Percentiles rank a stretch among this genome's conserved stretches.
These are phyloP conservation scores for Brassica cretica DNA, from an alignment of 345 rosid genomes.

Conservation along the genomic window DNA sequence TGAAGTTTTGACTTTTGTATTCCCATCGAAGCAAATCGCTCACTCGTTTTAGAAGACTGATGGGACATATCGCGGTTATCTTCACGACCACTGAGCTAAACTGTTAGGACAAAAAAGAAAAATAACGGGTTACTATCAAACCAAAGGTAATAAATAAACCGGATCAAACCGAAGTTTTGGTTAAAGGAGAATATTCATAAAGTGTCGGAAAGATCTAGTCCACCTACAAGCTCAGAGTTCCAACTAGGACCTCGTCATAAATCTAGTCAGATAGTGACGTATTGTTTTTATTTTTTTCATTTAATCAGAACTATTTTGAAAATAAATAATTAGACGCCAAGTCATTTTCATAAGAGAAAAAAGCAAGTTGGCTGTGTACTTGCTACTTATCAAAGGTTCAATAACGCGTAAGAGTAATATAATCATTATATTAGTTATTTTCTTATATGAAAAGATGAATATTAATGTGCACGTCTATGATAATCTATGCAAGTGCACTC, in stretches of 20 bases:
- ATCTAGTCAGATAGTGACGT: conserved; percentile 33
- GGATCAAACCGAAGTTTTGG: background rate
- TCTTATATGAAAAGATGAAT: background rate
- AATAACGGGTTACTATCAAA: background rate
- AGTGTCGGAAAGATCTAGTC: conserved; percentile 14
- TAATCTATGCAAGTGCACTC: conserved; percentile 20
- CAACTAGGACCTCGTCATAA: conserved; percentile 24
- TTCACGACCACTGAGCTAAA: conserved; percentile 72
- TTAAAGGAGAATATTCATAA: conserved; percentile 25
- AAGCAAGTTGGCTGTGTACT: conserved; percentile 1
- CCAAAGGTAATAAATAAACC: conserved; percentile 6
- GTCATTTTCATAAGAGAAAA: conserved; percentile 16
- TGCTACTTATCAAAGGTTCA: background rate
- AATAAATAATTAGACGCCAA: background rate
- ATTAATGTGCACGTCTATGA: background rate
- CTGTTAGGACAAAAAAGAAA: conserved; percentile 38
- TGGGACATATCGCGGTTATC: conserved; percentile 77
- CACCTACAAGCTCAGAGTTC: conserved; percentile 12
- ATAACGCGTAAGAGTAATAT: background rate
- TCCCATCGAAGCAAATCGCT: conserved; percentile 89
- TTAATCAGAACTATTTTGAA: background rate
- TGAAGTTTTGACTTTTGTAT: conserved; percentile 51
- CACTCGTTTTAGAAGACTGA: conserved; percentile 58
- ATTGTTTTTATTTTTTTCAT: background rate
- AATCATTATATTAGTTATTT: background rate